phyloP scores from a whole-genome alignment of 495 filamentous ascomycete genomes.

The Entonaema liquescens region DNA sequence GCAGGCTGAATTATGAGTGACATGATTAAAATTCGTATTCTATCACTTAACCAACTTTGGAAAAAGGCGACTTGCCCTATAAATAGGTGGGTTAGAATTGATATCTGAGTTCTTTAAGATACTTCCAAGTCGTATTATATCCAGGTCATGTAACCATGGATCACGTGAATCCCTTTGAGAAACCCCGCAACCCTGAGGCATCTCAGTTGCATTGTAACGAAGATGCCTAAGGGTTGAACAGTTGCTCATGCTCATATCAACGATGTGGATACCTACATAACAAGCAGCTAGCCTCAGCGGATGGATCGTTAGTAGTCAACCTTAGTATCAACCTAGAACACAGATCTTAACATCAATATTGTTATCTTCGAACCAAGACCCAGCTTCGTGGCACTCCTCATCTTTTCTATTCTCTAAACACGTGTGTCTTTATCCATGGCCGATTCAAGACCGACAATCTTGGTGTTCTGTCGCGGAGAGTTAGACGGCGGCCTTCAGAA shows the following conservation, averaged over 20 bases:
- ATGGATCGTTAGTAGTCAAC: too few relatives aligned
- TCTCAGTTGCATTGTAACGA: too few relatives aligned
- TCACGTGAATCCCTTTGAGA: too few relatives aligned
- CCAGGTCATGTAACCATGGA: not conserved
- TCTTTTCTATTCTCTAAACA: not conserved
- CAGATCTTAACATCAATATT: too few relatives aligned
- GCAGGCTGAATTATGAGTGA: conserved; percentile 23
- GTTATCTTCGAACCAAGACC: too few relatives aligned
- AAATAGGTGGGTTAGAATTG: conserved; percentile 2
- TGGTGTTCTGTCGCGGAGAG: not conserved
- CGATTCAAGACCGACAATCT: not conserved
- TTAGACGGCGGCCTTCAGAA: not conserved
- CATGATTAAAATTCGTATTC: not conserved
- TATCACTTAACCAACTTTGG: not conserved
- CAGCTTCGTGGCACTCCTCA: not conserved
- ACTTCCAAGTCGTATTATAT: not conserved
- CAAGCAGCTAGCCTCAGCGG: too few relatives aligned
- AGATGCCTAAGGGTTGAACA: too few relatives aligned
- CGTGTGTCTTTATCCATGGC: not conserved
- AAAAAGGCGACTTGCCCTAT: not conserved
- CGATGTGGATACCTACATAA: too few relatives aligned
- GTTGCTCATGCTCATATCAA: too few relatives aligned
- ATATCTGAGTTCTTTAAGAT: not conserved
- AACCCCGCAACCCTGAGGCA: too few relatives aligned
- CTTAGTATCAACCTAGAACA: too few relatives aligned